Base-by-base conservation (phyloP, 1,284 basidiomycete genomes). In the Marasmius fiardii region DNA sequence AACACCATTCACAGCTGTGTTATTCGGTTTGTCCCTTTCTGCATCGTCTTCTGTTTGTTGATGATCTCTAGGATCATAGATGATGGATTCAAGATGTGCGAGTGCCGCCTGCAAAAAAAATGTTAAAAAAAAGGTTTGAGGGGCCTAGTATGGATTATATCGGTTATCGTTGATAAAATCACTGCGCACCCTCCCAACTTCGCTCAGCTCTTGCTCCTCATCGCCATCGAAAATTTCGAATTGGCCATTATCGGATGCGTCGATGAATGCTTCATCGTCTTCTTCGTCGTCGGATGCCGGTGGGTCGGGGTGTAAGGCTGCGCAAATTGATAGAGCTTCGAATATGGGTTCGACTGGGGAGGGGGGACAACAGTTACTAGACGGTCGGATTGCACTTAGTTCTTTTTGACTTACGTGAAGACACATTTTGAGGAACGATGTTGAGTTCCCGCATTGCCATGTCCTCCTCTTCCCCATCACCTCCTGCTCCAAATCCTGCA, bases 111-210 rank as follows among this genome's bases (percentile, higher is more conserved):
- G 70, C 63, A 62, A 61, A 66, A 63, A 59, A 65, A 62, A 55
- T 55, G 58, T 4, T 4, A 31, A 4, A 4, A 31, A 31, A 31
- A 31, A 31, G 5, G 28, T 4, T 4, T 31, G 4, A 10, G 10
- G 28, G 28, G 28, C 79, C 85, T 89, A 96, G 81, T 97, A 96
- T 60, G 94, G 94, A 59, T 83, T 76, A 73, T 79, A 95, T 71
- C 94, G 87, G 67, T 77, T 83, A 76, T 86, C 75, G 75, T 86
- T 88, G 73, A 83, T 71, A 71, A 91, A 92, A 88, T 92, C 85
- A 71, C 85, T 89, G 86, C 93, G 93, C 87, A 96, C 93, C 90
- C 91, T 88, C 76, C 94, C 94, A 63, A 88, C 86, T 73, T 90
- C 87, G 67, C 83, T 90, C 59, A 91, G 79, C 68, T 92, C 88